Base-by-base conservation (phyloP, 2,329 filamentous ascomycete species). In the Cordyceps javanica region DNA sequence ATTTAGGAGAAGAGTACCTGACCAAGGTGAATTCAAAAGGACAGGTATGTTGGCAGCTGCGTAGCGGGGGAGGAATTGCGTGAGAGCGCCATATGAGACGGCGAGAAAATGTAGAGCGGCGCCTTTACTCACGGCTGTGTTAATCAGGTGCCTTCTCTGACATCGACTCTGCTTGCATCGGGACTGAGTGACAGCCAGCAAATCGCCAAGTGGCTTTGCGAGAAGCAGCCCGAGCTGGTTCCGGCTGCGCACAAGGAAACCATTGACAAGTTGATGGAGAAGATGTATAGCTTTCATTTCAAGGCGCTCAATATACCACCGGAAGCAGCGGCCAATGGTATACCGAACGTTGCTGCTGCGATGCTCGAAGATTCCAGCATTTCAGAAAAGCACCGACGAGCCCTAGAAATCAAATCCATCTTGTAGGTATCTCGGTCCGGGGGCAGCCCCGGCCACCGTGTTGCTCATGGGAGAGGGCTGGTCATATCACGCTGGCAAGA, bases 361-460 rank as follows among this genome's bases (percentile, higher is more conserved):
- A 61, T 67, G 50, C 64, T 70, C 2, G 68, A 69, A 58, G 62
- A 60, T 16, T 60, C 61, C 5, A 61, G 62, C 16, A 60, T 70
- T 7, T 63, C 66, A 8, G 64, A 65, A 34, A 49, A 52, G 10
- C 63, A 69, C 45, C 68, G 68, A 2, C 63, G 68, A 36, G 64
- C 64, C 2, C 62, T 70, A 5, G 68, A 70, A 60, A 65, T 69
- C 28, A 68, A 68, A 46, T 69, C 65, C 23, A 49, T 69, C 21
- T 67, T 67, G 67, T 70, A 62, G 64, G 68, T 67, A 9, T 14
- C n/a, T 34, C 10, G 9, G 16, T 5, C 11, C 14, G 19, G 48
- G 14, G 4, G 16, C 19, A 34, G 14, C 14, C 13, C n/a, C 1
- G 39, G n/a, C 38, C 6, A 16, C 3, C 25, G 14, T 13, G n/a